Percentiles rank a stretch among this genome's conserved stretches.
These are phyloP conservation scores for Aspergillus candidus DNA, from an alignment of 2,329 filamentous ascomycete genomes.

Conservation along the genomic window DNA sequence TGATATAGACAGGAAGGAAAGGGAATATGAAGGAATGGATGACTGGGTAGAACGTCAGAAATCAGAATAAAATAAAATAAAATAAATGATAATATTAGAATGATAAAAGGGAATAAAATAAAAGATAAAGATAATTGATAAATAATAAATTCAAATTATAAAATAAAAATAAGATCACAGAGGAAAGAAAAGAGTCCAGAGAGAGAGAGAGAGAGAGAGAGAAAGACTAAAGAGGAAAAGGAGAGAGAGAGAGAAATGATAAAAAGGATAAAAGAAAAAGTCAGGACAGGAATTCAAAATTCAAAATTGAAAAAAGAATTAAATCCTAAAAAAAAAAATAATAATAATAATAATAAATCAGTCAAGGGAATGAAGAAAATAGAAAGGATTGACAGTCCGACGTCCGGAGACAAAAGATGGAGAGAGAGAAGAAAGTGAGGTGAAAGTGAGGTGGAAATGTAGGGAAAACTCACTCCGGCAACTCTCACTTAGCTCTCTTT, in stretches of 20 bases:
- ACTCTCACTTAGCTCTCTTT: too few relatives aligned
- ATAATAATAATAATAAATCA: too few relatives aligned
- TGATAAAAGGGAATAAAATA: conserved; percentile 12
- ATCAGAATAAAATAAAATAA: conserved; percentile 16
- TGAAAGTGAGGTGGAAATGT: too few relatives aligned
- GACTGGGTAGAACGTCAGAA: conserved; percentile 12
- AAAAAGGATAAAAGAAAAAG: conserved; percentile 15
- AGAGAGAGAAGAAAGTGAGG: background rate
- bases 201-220: conserved; percentile 21
- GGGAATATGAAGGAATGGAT: background rate
- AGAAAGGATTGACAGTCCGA: conserved; percentile 12
- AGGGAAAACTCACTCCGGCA: too few relatives aligned
- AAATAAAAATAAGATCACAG: conserved; percentile 10
- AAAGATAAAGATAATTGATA: conserved; percentile 12
- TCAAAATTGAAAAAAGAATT: conserved; percentile 10
- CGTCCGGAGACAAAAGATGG: conserved; percentile 10
- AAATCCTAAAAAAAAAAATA: conserved; percentile 13
- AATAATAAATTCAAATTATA: conserved; percentile 17
- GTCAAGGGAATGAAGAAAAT: conserved; percentile 11
- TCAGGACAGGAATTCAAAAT: conserved; percentile 15
- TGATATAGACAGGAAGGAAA: conserved; percentile 7
- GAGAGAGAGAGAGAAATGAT: conserved; percentile 13
- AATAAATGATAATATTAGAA: conserved; percentile 13
- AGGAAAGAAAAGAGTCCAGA: conserved; percentile 16
- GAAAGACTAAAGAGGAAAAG: conserved; percentile 16